Evolutionary conservation across 352 stramenopile species (phyloP).

Genomic region (Globisporangium abappressorium): DNA sequence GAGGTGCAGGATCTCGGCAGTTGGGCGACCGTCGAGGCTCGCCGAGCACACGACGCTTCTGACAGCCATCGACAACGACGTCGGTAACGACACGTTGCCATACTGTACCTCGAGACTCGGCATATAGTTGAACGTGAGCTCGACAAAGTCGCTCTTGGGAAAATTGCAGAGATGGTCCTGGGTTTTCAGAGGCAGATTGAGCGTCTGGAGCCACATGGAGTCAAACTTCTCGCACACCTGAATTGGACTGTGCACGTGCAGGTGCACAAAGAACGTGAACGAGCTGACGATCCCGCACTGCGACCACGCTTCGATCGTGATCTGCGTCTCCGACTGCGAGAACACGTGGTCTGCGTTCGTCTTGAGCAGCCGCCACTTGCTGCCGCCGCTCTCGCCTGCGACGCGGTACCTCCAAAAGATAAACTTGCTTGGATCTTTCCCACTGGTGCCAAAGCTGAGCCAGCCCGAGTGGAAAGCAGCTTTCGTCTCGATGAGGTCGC

Average conservation of each 20-base stretch:
- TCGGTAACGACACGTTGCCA: background rate
- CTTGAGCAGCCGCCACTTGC: slow-evolving; percentile 14
- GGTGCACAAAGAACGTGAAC: slow-evolving; percentile 32
- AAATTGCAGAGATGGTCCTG: slow-evolving; percentile 27
- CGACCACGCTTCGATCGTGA: slow-evolving; percentile 37
- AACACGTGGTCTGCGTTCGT: slow-evolving; percentile 14
- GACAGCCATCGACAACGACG: slow-evolving; percentile 3
- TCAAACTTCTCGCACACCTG: slow-evolving; percentile 34
- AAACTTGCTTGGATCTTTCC: slow-evolving; percentile 13
- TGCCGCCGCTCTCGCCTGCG: slow-evolving; percentile 6
- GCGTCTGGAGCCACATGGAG: slow-evolving; percentile 45
- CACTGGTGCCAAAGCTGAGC: background rate
- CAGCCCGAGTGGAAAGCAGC: slow-evolving; percentile 10
- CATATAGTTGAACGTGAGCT: slow-evolving; percentile 46
- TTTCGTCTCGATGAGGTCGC: slow-evolving; percentile 10
- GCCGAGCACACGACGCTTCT: slow-evolving; percentile 9
- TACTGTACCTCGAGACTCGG: slow-evolving; percentile 22
- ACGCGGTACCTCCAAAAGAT: slow-evolving; percentile 23
- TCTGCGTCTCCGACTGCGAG: slow-evolving; percentile 6
- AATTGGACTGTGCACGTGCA: slow-evolving; percentile 30
- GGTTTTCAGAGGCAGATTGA: background rate
- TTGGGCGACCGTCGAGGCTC: slow-evolving; percentile 3
- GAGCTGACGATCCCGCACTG: slow-evolving; percentile 29
- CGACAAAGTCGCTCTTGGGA: slow-evolving; percentile 40
- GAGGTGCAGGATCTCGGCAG: slow-evolving; percentile 10